Percentiles rank a stretch among this genome's conserved stretches.
phyloP scores from a whole-genome alignment of 2,329 filamentous ascomycete genomes.

The Trichoderma koningiopsis region DNA sequence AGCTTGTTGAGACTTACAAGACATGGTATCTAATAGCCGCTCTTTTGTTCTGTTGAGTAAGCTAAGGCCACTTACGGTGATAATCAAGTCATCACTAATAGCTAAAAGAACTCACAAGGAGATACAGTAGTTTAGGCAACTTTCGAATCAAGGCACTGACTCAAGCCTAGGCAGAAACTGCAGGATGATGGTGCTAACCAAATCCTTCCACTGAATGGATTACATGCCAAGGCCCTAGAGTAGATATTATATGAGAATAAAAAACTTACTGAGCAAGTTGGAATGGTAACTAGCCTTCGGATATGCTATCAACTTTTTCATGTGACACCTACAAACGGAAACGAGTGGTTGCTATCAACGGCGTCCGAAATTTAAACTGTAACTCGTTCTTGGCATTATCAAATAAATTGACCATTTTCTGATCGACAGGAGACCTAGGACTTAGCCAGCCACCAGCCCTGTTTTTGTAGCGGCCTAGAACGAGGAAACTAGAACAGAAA shows the following conservation, averaged over 20 bases:
- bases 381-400: constrained; percentile 13
- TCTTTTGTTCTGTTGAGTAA: neutral
- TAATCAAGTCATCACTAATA: neutral
- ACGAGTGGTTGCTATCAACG: neutral
- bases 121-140: constrained; percentile 9
- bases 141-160: neutral
- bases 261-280: neutral
- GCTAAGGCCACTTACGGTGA: neutral
- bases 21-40: neutral
- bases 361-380: neutral
- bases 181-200: neutral
- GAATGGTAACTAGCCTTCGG: neutral
- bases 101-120: neutral
- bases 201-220: neutral
- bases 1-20: neutral
- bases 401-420: neutral
- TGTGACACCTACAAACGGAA: neutral
- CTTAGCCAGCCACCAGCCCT: neutral
- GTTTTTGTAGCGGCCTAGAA: neutral
- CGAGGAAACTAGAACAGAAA: neutral
- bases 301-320: neutral
- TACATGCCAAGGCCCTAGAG: neutral
- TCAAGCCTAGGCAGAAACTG: neutral
- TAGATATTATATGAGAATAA: neutral
- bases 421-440: constrained; percentile 20